Evolutionary conservation across 192 early-diverging fungal species (phyloP), one percentile per base, ranked within the genome.

Genomic region (Blastocladiella britannica): DNA sequence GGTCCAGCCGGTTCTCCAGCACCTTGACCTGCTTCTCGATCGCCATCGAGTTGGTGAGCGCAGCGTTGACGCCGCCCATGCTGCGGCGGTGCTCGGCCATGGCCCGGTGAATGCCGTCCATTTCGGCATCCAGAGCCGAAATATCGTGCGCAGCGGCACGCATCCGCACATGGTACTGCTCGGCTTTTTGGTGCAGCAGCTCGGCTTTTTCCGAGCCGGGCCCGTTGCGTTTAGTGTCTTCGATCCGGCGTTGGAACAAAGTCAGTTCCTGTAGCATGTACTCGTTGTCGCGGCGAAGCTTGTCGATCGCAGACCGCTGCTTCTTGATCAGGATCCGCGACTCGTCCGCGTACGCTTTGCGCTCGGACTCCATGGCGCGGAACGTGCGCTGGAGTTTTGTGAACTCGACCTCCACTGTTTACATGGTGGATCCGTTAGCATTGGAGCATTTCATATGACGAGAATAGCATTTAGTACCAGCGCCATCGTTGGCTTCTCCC

Each of bases 311-410:
- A 1, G 55, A 63, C 76, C 76, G 60, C 57, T 78, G 76, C 55
- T 78, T 78, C 20, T 65, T 62, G 52, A 78, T 74, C 7, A 72
- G 56, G 9, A 78, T 30, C 26, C 73, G 43, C 7, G 71, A 71
- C 53, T 78, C 76, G 62, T 78, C 76, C 56, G 65, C 67, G 66
- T 78, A 78, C 2, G 76, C 73, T 60, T 78, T 77, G 9, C 75
- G 58, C 53, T 77, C 75, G 27, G 72, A 70, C 58, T 77, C 75
- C 55, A 56, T 56, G 29, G 28, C 25, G 7, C 55, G 55, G 26
- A 56, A 56, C 3, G 26, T 18, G 25, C 55, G 55, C 26, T 56
- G 55, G 9, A 56, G 55, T 7, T 56, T 56, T 12, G 22, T 26
- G 28, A 26, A 30, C 26, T 56, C 55, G 55, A 56, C 18, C 53